Conservation (phyloP, 2,329 filamentous ascomycete species). For the Fusarium austroafricanum region DNA sequence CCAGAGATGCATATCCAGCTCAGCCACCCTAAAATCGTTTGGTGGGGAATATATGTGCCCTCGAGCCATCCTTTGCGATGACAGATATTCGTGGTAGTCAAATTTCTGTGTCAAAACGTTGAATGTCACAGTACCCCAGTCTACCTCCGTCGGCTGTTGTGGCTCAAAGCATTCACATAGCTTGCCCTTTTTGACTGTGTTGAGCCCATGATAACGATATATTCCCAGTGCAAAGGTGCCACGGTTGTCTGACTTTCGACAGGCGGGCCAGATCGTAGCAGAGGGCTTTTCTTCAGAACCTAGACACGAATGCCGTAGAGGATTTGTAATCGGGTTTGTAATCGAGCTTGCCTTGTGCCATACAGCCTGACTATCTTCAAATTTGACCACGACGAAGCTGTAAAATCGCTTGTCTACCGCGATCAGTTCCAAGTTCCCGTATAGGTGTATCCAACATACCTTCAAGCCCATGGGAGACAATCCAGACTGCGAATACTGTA, state of each 20-base stretch:
- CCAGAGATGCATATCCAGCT: slow-evolving; percentile 29
- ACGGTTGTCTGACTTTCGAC: slow-evolving; percentile 25
- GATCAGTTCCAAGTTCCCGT: too few relatives aligned
- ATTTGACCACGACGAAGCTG: slow-evolving; percentile 27
- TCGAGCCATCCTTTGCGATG: too few relatives aligned
- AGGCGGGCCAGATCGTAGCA: not conserved
- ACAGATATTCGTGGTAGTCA: slow-evolving; percentile 14
- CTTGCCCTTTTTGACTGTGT: too few relatives aligned
- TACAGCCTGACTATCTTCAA: slow-evolving; percentile 8
- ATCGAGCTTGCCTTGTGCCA: slow-evolving; percentile 19
- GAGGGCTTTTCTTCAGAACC: not conserved
- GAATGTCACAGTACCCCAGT: slow-evolving; percentile 33
- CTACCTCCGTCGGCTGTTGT: slow-evolving; percentile 1
- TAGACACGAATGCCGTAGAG: too few relatives aligned
- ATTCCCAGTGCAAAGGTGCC: slow-evolving; percentile 33
- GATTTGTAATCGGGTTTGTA: too few relatives aligned
- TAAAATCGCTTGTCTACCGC: slow-evolving; percentile 3
- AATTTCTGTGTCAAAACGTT: slow-evolving; percentile 36
- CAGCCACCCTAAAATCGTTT: too few relatives aligned
- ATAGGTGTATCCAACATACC: too few relatives aligned
- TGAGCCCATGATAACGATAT: slow-evolving; percentile 7
- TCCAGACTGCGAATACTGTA: slow-evolving; percentile 33
- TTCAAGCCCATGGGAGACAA: not conserved
- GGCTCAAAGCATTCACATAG: slow-evolving; percentile 18
- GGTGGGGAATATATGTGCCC: too few relatives aligned